Base-by-base conservation (phyloP, 805 yeast genomes). In the Candida odintsovae region DNA sequence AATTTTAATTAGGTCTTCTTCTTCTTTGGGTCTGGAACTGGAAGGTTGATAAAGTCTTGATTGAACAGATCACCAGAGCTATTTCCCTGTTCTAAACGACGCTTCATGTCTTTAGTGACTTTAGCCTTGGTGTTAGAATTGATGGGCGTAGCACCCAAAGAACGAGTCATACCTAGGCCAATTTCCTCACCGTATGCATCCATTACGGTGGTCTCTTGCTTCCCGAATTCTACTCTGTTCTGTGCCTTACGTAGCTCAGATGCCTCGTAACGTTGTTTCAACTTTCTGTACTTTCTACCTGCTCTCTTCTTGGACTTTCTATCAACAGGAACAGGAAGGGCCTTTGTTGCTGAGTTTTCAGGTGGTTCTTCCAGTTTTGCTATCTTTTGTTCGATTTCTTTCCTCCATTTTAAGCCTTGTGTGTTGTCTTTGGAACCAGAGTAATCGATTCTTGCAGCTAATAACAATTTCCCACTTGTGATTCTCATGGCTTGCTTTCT, bases 391-490 rank as follows among this genome's bases (percentile, higher is more conserved):
- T 68, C 59, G 2, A 94, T 74, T 46, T 92, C 94, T 2, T 65
- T 59, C 37, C 71, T 65, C 78, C 85, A 83, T 48, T 72, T 71
- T 3, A 37, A 23, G 0, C 97, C 98, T 36, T 75, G 58, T 0
- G 64, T 50, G 48, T 74, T 74, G 0, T 63, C 55, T 18, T 67
- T 57, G 7, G 62, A 51, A 41, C 64, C 66, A 2, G 83, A 69
- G 16, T 76, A 67, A 59, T 92, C 99, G 4, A 92, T 71, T 50
- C 98, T 70, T 0, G 97, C 89, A 0, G 96, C 94, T 7, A 94
- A 67, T 0, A 86, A 73, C 1, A 88, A 69, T 59, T 90, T 92
- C 0, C 85, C 96, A 38, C 96, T 77, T 0, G 87, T 66, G 52
- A 89, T 82, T 47, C 97, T 69, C 70, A 88, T 71, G 8, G 90